phyloP scores from a whole-genome alignment of 225 moss, liverwort and hornwort genomes.

The Climacium dendroides region DNA sequence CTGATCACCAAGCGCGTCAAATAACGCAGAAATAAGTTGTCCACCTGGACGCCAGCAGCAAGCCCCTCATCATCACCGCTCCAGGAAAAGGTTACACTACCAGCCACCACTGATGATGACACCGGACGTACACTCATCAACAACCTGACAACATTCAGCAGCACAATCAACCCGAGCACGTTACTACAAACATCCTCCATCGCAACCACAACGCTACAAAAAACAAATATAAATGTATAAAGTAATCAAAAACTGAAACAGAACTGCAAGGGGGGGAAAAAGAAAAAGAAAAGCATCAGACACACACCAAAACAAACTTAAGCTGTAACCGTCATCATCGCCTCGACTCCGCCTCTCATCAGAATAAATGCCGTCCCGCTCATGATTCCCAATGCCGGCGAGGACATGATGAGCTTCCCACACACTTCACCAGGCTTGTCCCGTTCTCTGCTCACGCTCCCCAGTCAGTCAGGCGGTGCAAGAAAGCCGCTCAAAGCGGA shows the following conservation, averaged over 20 bases:
- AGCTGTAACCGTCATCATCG: not conserved
- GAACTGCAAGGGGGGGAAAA: too few relatives aligned
- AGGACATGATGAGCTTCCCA: not conserved
- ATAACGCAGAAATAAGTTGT: not conserved
- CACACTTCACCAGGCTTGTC: not conserved
- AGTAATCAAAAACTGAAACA: not conserved
- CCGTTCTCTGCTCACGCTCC: not conserved
- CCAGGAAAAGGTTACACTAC: slow-evolving; percentile 8
- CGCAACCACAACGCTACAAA: not conserved
- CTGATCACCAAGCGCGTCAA: not conserved
- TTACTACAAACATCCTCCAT: not conserved
- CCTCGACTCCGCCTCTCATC: not conserved
- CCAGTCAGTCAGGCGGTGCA: not conserved
- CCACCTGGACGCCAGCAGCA: not conserved
- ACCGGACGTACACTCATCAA: slow-evolving; percentile 9
- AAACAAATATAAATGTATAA: not conserved
- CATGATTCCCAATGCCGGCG: not conserved
- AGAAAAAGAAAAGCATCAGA: not conserved
- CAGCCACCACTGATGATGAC: slow-evolving; percentile 10
- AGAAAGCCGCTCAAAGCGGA: slow-evolving; percentile 1
- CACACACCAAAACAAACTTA: not conserved
- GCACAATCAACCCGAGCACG: not conserved
- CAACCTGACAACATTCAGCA: slow-evolving; percentile 1
- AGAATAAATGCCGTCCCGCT: not conserved
- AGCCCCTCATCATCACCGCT: not conserved